Conservation (phyloP, 345 rosid species). For the Populus tremula region DNA sequence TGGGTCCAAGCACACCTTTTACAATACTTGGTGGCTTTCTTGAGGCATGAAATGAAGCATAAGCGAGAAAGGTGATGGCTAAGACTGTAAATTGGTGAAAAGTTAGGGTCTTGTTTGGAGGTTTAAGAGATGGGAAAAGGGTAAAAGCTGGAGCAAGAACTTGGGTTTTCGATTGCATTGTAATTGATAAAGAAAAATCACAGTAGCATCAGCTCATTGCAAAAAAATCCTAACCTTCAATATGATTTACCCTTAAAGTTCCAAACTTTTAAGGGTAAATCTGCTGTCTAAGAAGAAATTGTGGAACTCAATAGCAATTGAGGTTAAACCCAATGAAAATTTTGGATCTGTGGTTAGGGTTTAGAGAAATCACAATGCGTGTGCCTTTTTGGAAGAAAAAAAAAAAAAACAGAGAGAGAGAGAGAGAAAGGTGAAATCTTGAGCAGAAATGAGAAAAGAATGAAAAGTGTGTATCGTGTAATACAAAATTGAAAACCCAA, state of each 20-base stretch:
- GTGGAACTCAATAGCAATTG: too few species aligned
- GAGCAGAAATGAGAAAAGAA: background rate
- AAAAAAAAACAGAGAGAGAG: too few species aligned
- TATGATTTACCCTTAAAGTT: background rate
- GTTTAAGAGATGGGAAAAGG: constrained; percentile 56
- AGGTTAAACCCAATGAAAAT: background rate
- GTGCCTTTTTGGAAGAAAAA: background rate
- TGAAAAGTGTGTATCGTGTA: too few species aligned
- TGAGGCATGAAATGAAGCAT: constrained; percentile 93
- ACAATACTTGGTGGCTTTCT: constrained; percentile 95
- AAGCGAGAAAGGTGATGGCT: constrained; percentile 68
- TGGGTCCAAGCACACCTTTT: constrained; percentile 82
- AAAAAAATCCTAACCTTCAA: background rate
- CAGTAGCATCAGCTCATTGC: background rate
- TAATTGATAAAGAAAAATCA: background rate
- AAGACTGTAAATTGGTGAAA: constrained; percentile 64
- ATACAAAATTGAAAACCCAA: too few species aligned
- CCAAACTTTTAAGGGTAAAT: background rate
- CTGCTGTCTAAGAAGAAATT: too few species aligned
- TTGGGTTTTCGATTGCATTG: constrained; percentile 39
- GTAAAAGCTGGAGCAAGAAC: constrained; percentile 47
- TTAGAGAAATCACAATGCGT: background rate
- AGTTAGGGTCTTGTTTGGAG: constrained; percentile 56
- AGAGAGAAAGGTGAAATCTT: background rate
- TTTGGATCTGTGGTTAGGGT: background rate